A percentile compares a stretch with the other conserved stretches of the same genome.
Evolutionary conservation across 352 stramenopile genomes (phyloP).

Genomic region (Peronospora belbahrii): DNA sequence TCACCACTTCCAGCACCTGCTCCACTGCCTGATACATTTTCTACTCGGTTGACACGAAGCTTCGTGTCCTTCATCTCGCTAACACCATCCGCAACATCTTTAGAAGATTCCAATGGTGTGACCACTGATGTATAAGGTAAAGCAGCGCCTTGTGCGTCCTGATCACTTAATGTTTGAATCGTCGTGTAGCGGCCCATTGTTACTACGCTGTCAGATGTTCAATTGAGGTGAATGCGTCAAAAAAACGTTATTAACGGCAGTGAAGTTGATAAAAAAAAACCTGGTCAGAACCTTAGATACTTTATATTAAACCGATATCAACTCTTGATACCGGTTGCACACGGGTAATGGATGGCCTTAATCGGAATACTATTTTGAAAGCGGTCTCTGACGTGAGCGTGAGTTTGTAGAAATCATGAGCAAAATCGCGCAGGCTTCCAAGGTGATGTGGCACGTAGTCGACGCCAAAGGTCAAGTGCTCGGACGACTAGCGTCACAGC

Average conservation of each 20-base stretch:
- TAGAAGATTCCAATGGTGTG: not conserved
- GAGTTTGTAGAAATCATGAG: constrained; percentile 38
- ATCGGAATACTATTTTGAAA: too few species aligned
- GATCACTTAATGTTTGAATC: constrained; percentile 79
- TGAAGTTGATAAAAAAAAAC: too few species aligned
- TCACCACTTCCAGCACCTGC: constrained; percentile 92
- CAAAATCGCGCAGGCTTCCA: constrained; percentile 76
- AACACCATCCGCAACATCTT: not conserved
- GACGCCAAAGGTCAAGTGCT: constrained; percentile 94
- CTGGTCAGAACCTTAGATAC: too few species aligned
- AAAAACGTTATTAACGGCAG: too few species aligned
- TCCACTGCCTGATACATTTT: constrained; percentile 93
- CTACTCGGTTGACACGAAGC: constrained; percentile 69
- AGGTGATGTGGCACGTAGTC: constrained; percentile 93
- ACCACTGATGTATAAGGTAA: constrained; percentile 37
- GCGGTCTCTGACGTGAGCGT: too few species aligned
- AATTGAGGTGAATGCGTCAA: too few species aligned
- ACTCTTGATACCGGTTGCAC: too few species aligned
- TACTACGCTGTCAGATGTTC: too few species aligned
- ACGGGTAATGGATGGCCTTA: constrained; percentile 1
- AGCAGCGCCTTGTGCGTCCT: constrained; percentile 63
- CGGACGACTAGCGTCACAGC: constrained; percentile 92
- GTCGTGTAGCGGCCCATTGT: constrained; percentile 71
- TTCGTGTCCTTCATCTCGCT: constrained; percentile 19
- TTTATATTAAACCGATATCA: too few species aligned